Evolutionary conservation across 306 rosid species (phyloP), one percentile per base, ranked within the genome.

Genomic region (Neltuma alba): DNA sequence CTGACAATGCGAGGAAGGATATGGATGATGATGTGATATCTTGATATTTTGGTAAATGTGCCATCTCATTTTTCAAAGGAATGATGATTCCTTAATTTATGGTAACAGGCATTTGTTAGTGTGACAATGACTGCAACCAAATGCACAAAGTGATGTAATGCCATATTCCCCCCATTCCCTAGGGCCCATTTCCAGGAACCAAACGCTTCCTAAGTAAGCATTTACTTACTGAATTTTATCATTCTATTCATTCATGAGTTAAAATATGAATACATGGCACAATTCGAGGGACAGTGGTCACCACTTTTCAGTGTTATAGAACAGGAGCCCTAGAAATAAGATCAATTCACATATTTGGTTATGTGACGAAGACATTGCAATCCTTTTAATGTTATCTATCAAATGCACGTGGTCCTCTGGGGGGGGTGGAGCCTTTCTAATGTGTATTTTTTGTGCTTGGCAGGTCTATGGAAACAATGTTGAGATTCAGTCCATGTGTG

Each of bases 381-480:
- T 58, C n/a, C 31, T 57, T 2, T 57, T 3, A 23, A 25, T 57
- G 10, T 28, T 20, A 30, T 80, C 23, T 20, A 55, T 55, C 44
- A 36, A 23, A 61, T 57, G 54, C 14, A 16, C 42, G 10, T 41
- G 30, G 33, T 15, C 38, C 70, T 47, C 15, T 3, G 48, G 16
- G 2, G n/a, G 7, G 8, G 11, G 9, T 3, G 27, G 11, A 52
- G 9, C 9, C 58, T 57, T 57, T 57, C 63, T 57, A 62, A 18
- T 64, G 31, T 52, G 58, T 58, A 57, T 52, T 55, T 37, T 20
- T 80, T 9, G n/a, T 79, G 80, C 57, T 48, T 84, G 84, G 77
- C 91, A 95, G 99, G 99, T 91, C 62, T 95, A 93, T 47, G 99
- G 99, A 65, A 95, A 95, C 83, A 95, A 95, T 88, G 88, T 80